phyloP scores from a whole-genome alignment of 1,139 yeast species.

The Candida sanyaensis region DNA sequence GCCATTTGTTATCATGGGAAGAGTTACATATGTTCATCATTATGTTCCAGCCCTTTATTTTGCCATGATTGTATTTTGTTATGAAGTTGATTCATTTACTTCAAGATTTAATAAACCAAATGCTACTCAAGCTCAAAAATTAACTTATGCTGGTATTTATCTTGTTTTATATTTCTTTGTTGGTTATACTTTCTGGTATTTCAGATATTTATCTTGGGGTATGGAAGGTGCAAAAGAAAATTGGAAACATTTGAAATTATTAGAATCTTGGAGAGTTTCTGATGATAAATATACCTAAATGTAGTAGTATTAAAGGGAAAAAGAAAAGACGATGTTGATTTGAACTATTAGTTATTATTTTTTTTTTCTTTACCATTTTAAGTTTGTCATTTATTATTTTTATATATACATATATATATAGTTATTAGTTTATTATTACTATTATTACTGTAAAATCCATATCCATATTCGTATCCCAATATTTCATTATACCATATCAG shows the following conservation, averaged over 20 bases:
- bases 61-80: conserved; percentile 82
- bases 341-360: too few species aligned
- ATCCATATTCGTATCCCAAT: too few species aligned
- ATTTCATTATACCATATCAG: too few species aligned
- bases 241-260: conserved; percentile 73
- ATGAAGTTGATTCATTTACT: conserved; percentile 68
- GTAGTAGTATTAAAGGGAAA: neutral
- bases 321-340: neutral
- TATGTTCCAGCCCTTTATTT: conserved; percentile 95
- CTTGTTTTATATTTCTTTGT: conserved; percentile 18
- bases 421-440: too few species aligned
- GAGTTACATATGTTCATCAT: conserved; percentile 97
- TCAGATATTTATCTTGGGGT: conserved; percentile 84
- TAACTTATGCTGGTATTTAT: conserved; percentile 36
- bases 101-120: conserved; percentile 38
- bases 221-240: conserved; percentile 78
- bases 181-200: conserved; percentile 60
- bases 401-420: too few species aligned
- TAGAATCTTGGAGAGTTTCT: conserved; percentile 67
- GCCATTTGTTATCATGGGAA: conserved; percentile 93
- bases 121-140: conserved; percentile 22
- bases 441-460: too few species aligned
- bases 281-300: conserved; percentile 32
- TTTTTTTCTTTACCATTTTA: too few species aligned
- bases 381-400: too few species aligned